These are phyloP conservation scores for Purshia tridentata DNA, from an alignment of 306 rosid species.

Conservation along the genomic window DNA sequence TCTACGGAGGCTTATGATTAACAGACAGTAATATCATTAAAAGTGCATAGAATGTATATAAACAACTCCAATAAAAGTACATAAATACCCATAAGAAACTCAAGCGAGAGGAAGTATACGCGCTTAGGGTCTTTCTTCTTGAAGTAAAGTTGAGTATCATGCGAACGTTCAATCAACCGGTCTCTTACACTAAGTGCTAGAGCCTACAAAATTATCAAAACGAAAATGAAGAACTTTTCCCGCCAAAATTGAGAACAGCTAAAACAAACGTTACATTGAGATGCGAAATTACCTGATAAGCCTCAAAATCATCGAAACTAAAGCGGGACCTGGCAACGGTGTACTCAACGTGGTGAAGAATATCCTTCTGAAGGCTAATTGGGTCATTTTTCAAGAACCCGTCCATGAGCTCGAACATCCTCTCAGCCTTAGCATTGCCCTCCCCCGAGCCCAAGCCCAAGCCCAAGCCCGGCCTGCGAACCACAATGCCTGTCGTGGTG, in stretches of 20 bases:
- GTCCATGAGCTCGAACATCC: conserved; percentile 66
- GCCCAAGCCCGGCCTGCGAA: conserved; percentile 53
- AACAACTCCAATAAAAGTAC: not conserved
- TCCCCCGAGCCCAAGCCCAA: conserved; percentile 34
- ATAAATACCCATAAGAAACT: conserved; percentile 74
- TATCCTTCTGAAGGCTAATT: conserved; percentile 64
- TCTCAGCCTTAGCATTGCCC: conserved; percentile 52
- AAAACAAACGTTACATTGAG: not conserved
- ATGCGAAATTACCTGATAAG: conserved; percentile 51
- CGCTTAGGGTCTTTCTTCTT: conserved; percentile 74
- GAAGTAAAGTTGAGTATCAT: conserved; percentile 58
- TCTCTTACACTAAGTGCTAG: conserved; percentile 66
- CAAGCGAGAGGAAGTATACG: conserved; percentile 76
- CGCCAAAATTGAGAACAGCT: conserved; percentile 11
- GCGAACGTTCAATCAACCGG: conserved; percentile 70
- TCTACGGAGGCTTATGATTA: not conserved
- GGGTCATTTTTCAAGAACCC: conserved; percentile 70
- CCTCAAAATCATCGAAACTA: conserved; percentile 73
- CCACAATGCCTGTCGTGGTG: conserved; percentile 47
- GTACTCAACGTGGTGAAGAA: conserved; percentile 69
- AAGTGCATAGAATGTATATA: not conserved
- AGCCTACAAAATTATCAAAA: conserved; percentile 46
- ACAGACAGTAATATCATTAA: not conserved
- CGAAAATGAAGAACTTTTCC: not conserved
- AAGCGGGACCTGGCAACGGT: conserved; percentile 73